Percentiles rank a stretch among this genome's conserved stretches.
phyloP scores from a whole-genome alignment of 2,329 filamentous ascomycete genomes.

The Phyllosticta paracitricarpa region DNA sequence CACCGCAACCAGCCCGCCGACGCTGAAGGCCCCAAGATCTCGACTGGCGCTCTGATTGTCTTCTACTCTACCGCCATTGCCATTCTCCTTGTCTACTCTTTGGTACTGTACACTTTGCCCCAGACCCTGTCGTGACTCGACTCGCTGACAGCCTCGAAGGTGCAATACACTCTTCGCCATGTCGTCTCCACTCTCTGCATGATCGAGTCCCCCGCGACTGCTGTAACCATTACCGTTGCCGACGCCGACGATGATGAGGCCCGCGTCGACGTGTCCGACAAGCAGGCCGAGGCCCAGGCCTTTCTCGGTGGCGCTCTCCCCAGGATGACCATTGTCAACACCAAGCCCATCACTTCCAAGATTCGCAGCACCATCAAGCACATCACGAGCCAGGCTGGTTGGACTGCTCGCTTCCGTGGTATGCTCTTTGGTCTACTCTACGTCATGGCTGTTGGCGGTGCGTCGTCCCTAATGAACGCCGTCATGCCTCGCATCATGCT shows the following conservation, averaged over 20 bases:
- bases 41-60: conserved; percentile 20
- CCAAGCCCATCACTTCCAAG: conserved; percentile 51
- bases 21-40: conserved; percentile 17
- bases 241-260: conserved; percentile 33
- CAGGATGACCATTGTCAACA: conserved; percentile 35
- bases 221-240: conserved; percentile 38
- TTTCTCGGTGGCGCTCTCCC: conserved; percentile 23
- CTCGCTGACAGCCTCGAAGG: conserved; percentile 13
- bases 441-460: conserved; percentile 24
- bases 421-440: conserved; percentile 39
- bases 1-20: conserved; percentile 14
- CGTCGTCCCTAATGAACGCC: conserved; percentile 36
- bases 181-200: conserved; percentile 53
- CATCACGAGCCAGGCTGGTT: conserved; percentile 54
- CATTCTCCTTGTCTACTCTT: conserved; percentile 32
- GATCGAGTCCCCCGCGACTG: conserved; percentile 50
- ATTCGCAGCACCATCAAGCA: conserved; percentile 50
- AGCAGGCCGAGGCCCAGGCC: conserved; percentile 23
- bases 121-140: not conserved
- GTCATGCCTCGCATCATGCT: conserved; percentile 24
- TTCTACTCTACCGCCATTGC: conserved; percentile 27
- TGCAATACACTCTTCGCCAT: conserved; percentile 48
- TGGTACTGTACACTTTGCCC: conserved; percentile 22
- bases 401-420: conserved; percentile 60
- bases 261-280: conserved; percentile 29